A percentile compares a stretch with the other conserved stretches of the same genome.
These are phyloP conservation scores for Mangifera indica DNA, from an alignment of 345 rosid genomes.

Conservation along the genomic window DNA sequence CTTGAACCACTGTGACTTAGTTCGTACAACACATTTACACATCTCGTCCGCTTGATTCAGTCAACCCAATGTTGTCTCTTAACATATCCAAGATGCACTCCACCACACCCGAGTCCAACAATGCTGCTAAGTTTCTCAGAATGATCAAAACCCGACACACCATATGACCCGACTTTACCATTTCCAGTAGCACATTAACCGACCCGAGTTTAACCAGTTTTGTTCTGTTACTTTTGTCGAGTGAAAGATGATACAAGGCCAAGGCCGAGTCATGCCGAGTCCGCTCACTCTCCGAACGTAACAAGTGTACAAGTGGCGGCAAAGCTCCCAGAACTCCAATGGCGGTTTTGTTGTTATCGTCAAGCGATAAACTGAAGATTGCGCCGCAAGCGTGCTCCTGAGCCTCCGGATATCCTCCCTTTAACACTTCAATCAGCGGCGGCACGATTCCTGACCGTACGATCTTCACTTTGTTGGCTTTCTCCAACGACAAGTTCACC, in stretches of 20 bases:
- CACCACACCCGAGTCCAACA: conserved; percentile 80
- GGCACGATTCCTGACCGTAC: conserved; percentile 87
- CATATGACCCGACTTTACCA: conserved; percentile 59
- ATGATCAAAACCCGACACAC: conserved; percentile 48
- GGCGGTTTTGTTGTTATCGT: conserved; percentile 76
- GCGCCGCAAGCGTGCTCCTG: conserved; percentile 83
- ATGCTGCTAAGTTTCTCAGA: conserved; percentile 56
- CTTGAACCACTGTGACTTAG: conserved; percentile 64
- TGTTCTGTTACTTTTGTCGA: conserved; percentile 59
- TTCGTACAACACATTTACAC: conserved; percentile 55
- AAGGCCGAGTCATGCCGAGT: conserved; percentile 73
- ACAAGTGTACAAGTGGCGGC: conserved; percentile 63
- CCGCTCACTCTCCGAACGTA: conserved; percentile 56
- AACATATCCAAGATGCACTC: conserved; percentile 58
- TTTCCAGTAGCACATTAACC: conserved; percentile 47
- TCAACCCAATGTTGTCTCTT: conserved; percentile 32
- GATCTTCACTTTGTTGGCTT: conserved; percentile 68
- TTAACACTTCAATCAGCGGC: conserved; percentile 58
- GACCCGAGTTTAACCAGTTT: conserved; percentile 69
- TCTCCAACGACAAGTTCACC: conserved; percentile 74
- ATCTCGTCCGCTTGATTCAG: conserved; percentile 52
- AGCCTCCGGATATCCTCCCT: conserved; percentile 68
- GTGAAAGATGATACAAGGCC: conserved; percentile 82
- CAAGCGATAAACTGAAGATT: conserved; percentile 74
- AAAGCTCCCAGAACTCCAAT: conserved; percentile 86